A percentile compares a stretch with the other conserved stretches of the same genome.
phyloP scores from a whole-genome alignment of 2,329 filamentous ascomycete genomes.

The Teratosphaeria gauchensis region DNA sequence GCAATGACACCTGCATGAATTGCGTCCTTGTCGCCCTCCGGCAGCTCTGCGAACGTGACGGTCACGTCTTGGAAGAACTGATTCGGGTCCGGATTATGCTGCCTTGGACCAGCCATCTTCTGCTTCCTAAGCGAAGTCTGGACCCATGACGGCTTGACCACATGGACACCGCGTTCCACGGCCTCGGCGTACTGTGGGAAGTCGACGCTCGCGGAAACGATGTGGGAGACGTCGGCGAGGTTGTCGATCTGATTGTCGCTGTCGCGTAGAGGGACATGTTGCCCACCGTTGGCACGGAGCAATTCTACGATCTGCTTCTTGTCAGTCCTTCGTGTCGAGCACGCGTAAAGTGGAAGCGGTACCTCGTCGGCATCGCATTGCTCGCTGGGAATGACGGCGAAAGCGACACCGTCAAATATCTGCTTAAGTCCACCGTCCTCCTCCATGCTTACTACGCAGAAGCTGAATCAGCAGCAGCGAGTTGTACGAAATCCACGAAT shows the following conservation, averaged over 20 bases:
- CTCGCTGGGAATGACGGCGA: conserved; percentile 35
- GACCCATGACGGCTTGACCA: conserved; percentile 78
- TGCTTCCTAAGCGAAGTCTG: conserved; percentile 56
- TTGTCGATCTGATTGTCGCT: conserved; percentile 25
- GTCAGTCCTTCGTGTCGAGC: not conserved
- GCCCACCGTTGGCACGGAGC: conserved; percentile 41
- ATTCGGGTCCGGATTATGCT: conserved; percentile 81
- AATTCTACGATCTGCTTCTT: conserved; percentile 34
- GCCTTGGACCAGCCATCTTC: conserved; percentile 67
- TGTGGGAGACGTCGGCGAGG: conserved; percentile 47
- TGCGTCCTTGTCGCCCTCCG: conserved; percentile 77
- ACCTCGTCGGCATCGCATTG: conserved; percentile 9
- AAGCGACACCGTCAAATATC: conserved; percentile 31
- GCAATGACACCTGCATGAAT: conserved; percentile 85
- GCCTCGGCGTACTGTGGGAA: conserved; percentile 78
- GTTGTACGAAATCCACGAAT: not conserved
- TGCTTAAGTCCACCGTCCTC: not conserved
- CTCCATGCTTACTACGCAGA: not conserved
- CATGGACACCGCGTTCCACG: conserved; percentile 67
- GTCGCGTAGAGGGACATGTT: conserved; percentile 32
- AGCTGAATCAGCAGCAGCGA: not conserved
- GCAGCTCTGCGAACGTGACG: conserved; percentile 74
- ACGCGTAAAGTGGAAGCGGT: not conserved
- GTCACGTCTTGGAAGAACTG: conserved; percentile 82
- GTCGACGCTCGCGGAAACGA: conserved; percentile 71